Percentiles rank a stretch among this genome's conserved stretches.
Evolutionary conservation across 352 stramenopile genomes (phyloP).

Genomic region (Thalassiosira sp.): DNA sequence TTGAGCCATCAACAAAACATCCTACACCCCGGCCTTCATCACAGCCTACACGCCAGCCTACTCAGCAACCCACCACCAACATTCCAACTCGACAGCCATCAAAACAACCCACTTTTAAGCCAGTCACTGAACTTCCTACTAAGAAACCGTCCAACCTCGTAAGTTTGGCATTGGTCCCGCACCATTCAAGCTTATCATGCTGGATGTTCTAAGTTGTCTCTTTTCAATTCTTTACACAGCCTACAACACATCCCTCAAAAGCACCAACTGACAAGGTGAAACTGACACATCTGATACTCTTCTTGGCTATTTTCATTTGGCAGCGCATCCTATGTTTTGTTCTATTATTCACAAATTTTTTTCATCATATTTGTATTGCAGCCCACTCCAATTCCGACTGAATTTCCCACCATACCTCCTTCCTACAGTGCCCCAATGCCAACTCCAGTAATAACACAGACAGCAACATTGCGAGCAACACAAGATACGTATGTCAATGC

Average conservation of each 20-base stretch:
- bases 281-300: background rate
- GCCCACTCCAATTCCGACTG: background rate
- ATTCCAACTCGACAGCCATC: conserved; percentile 1
- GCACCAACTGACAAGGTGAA: conserved; percentile 7
- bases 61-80: background rate
- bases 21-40: no score
- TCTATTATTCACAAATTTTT: background rate
- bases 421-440: background rate
- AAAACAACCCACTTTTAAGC: conserved; percentile 13
- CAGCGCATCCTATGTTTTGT: no score
- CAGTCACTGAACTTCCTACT: conserved; percentile 7
- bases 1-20: background rate
- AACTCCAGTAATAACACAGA: background rate
- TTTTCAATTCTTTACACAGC: conserved; percentile 7
- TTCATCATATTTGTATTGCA: conserved; percentile 2
- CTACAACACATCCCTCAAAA: conserved; percentile 26
- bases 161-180: background rate
- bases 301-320: background rate
- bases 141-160: background rate
- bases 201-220: background rate
- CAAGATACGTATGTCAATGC: conserved; percentile 30
- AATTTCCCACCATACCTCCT: conserved; percentile 1
- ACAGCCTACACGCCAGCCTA: no score
- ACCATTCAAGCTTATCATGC: background rate
- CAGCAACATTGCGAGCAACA: conserved; percentile 10